Evolutionary conservation across 2,329 filamentous ascomycete species (phyloP).

Genomic region (Penicillium sp.): DNA sequence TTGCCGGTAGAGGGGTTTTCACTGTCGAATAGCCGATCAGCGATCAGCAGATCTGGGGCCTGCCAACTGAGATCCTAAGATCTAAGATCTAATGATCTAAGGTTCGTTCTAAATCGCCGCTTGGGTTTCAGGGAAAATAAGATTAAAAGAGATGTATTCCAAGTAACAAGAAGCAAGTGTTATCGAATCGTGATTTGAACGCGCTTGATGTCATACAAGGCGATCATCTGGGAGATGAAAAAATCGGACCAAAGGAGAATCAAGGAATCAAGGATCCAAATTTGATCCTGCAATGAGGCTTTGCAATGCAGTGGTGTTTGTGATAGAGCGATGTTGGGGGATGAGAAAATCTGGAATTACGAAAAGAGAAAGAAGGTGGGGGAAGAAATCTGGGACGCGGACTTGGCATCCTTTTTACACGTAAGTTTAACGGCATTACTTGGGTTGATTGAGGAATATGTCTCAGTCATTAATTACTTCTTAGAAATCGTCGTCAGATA

Average conservation of each 20-base stretch:
- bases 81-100: neutral
- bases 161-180: constrained; percentile 28
- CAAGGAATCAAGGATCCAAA: neutral
- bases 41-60: neutral
- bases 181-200: constrained; percentile 40
- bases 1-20: neutral
- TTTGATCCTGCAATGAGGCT: neutral
- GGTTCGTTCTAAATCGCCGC: neutral
- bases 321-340: neutral
- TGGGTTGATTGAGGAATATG: neutral
- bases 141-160: neutral
- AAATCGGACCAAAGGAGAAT: neutral
- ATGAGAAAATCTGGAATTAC: neutral
- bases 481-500: constrained; percentile 28
- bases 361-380: neutral
- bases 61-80: neutral
- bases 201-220: neutral
- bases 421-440: too few species aligned
- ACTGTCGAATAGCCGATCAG: neutral
- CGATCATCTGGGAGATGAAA: neutral
- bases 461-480: neutral
- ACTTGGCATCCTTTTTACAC: neutral
- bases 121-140: neutral
- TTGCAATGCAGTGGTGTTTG: neutral
- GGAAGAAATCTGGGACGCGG: neutral